A percentile compares a stretch with the other conserved stretches of the same genome.
These are phyloP conservation scores for Cercospora zeae-maydis DNA, from an alignment of 2,329 filamentous ascomycete genomes.

Conservation along the genomic window DNA sequence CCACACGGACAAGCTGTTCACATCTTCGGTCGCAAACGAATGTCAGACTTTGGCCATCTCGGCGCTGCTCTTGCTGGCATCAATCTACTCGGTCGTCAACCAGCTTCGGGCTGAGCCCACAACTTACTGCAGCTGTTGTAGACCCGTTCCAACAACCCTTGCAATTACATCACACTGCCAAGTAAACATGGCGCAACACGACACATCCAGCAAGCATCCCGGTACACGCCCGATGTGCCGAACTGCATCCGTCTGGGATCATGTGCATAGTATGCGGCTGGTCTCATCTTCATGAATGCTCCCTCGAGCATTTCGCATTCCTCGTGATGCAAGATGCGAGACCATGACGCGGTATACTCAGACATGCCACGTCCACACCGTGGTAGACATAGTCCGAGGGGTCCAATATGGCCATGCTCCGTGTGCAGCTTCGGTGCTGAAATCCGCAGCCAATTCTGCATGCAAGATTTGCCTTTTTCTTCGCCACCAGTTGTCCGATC, in stretches of 20 bases:
- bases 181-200: not conserved
- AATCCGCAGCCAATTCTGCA: not conserved
- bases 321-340: not conserved
- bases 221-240: not conserved
- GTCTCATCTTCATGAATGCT: not conserved
- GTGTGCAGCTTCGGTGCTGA: not conserved
- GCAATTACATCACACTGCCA: not conserved
- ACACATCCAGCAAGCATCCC: not conserved
- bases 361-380: not conserved
- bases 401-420: not conserved
- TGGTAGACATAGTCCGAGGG: not conserved
- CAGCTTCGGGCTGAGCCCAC: not conserved
- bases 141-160: not conserved
- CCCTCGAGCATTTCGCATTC: not conserved
- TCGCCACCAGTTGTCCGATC: not conserved
- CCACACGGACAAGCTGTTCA: slow-evolving; percentile 35
- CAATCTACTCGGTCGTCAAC: slow-evolving; percentile 23
- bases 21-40: slow-evolving; percentile 35
- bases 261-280: not conserved
- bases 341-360: not conserved
- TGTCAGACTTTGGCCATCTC: slow-evolving; percentile 36
- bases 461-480: not conserved
- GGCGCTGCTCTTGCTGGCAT: slow-evolving; percentile 36
- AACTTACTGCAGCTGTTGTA: not conserved
- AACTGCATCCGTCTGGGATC: not conserved